These are phyloP conservation scores for Olyra latifolia DNA, from an alignment of 176 grass and related monocot species.

Conservation along the genomic window DNA sequence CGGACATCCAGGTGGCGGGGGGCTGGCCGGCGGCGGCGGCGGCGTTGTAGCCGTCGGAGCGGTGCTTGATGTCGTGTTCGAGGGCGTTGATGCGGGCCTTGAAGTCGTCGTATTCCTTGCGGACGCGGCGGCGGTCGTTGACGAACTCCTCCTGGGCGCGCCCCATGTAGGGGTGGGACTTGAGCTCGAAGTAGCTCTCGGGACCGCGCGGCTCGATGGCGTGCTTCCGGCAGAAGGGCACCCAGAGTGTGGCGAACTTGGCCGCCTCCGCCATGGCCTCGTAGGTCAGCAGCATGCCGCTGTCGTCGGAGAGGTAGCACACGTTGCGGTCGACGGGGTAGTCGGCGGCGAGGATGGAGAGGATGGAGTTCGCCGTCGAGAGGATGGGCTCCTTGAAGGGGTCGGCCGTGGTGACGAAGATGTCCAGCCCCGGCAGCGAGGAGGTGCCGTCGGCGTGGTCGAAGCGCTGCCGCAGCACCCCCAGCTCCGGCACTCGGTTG, in stretches of 20 bases:
- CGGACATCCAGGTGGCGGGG: conserved; percentile 67
- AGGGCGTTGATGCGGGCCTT: conserved; percentile 70
- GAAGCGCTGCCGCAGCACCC: conserved; percentile 66
- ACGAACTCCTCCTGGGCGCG: conserved; percentile 77
- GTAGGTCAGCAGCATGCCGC: conserved; percentile 75
- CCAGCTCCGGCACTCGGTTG: conserved; percentile 75
- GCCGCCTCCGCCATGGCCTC: conserved; percentile 84
- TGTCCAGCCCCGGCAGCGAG: conserved; percentile 63
- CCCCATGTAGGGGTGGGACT: conserved; percentile 78
- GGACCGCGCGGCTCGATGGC: conserved; percentile 68
- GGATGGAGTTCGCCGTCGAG: conserved; percentile 83
- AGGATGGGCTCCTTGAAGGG: conserved; percentile 86
- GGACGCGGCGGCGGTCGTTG: conserved; percentile 69
- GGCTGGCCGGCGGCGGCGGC: conserved; percentile 38
- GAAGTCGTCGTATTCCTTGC: conserved; percentile 90
- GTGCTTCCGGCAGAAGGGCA: conserved; percentile 94
- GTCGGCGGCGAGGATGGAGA: conserved; percentile 92
- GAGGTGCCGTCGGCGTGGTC: conserved; percentile 65
- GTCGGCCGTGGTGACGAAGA: conserved; percentile 90
- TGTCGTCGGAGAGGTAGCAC: conserved; percentile 95
- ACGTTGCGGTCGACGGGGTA: conserved; percentile 71
- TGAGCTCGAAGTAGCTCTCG: conserved; percentile 92
- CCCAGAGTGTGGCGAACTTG: conserved; percentile 77
- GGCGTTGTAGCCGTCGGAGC: conserved; percentile 62
- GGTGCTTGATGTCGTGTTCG: conserved; percentile 60